A percentile compares a stretch with the other conserved stretches of the same genome.
Evolutionary conservation across 1,284 basidiomycete species (phyloP).

Genomic region (Crucibulum cyathiforme): DNA sequence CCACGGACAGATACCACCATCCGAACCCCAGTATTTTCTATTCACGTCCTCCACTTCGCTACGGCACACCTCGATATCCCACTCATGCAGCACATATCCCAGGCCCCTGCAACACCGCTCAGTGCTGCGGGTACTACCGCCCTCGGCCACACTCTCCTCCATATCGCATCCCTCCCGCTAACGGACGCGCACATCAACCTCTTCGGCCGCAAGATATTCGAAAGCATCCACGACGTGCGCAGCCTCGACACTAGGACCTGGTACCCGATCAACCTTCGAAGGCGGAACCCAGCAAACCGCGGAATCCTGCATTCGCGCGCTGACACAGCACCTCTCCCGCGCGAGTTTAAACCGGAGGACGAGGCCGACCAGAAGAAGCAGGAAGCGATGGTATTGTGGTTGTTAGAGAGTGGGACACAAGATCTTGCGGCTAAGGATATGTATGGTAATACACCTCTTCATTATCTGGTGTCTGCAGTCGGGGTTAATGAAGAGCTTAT

Average conservation of each 20-base stretch:
- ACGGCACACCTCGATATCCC: background rate
- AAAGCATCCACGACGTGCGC: conserved; percentile 1
- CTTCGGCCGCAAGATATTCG: conserved; percentile 1
- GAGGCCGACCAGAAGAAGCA: background rate
- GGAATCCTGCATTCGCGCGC: no score
- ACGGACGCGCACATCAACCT: background rate
- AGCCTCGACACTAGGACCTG: background rate
- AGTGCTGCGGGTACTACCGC: background rate
- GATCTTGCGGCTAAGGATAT: background rate
- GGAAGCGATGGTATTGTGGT: background rate
- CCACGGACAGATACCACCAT: background rate
- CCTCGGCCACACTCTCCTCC: conserved; percentile 1
- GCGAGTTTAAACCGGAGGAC: background rate
- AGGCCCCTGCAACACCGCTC: background rate
- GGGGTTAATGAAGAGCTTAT: background rate
- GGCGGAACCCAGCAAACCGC: background rate
- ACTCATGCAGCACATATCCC: background rate
- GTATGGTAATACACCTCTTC: conserved; percentile 1
- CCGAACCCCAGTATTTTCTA: conserved; percentile 1
- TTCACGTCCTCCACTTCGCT: conserved; percentile 3
- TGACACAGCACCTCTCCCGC: no score
- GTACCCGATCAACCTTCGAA: background rate
- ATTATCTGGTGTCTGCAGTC: background rate
- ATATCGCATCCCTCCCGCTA: background rate
- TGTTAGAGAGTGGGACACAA: background rate